These are phyloP conservation scores for Boletus rufocinnamomeus DNA, from an alignment of 768 basidiomycete species.

Conservation along the genomic window DNA sequence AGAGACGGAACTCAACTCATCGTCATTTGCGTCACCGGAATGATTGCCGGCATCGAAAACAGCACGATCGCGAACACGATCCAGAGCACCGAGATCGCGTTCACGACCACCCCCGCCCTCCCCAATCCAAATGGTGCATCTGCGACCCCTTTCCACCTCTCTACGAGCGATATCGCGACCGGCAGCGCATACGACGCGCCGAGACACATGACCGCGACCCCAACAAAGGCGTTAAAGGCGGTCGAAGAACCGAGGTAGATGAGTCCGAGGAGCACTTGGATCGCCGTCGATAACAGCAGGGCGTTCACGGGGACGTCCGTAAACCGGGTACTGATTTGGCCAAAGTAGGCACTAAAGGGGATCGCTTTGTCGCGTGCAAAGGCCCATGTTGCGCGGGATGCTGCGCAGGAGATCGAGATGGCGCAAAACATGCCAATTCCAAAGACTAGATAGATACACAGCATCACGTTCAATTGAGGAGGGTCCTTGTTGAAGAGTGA, in stretches of 20 bases:
- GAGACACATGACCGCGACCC: constrained; percentile 66
- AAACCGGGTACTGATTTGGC: constrained; percentile 42
- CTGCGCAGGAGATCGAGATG: constrained; percentile 65
- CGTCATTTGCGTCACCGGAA: constrained; percentile 52
- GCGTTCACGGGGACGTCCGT: constrained; percentile 60
- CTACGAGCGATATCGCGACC: constrained; percentile 51
- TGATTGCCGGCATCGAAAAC: constrained; percentile 67
- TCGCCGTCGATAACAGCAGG: constrained; percentile 55
- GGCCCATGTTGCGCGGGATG: constrained; percentile 70
- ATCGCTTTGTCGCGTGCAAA: constrained; percentile 70
- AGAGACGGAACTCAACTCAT: constrained; percentile 44
- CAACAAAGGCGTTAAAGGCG: constrained; percentile 69
- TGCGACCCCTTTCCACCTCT: constrained; percentile 44
- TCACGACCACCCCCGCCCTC: constrained; percentile 45
- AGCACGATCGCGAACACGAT: constrained; percentile 59
- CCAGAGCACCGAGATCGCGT: constrained; percentile 59
- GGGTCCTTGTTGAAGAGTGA: background rate
- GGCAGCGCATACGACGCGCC: constrained; percentile 67
- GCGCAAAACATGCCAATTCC: constrained; percentile 61
- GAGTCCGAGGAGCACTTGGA: constrained; percentile 61
- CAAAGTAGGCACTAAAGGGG: constrained; percentile 52
- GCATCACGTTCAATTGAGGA: background rate
- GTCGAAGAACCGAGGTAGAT: constrained; percentile 63
- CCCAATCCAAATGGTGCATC: constrained; percentile 57
- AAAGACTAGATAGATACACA: constrained; percentile 45